These are phyloP conservation scores for Capsella rubella DNA, from an alignment of 441 rosid species.

Conservation along the genomic window DNA sequence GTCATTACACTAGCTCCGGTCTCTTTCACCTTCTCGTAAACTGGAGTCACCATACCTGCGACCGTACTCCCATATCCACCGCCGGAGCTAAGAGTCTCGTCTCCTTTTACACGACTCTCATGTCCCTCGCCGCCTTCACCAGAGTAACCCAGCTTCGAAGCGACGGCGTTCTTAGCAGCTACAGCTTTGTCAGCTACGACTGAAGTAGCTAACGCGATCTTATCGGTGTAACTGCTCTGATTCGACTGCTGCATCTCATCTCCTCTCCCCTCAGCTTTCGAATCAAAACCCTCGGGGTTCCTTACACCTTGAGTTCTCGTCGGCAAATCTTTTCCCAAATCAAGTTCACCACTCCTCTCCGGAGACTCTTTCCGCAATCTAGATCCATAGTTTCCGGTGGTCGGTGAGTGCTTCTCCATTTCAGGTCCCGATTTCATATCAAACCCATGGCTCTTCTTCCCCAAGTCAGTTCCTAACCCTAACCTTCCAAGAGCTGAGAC, in stretches of 20 bases:
- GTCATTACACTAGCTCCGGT: conserved; percentile 52
- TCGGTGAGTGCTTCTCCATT: conserved; percentile 2
- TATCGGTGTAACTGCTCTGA: conserved; percentile 57
- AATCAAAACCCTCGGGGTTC: not conserved
- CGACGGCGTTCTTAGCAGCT: conserved; percentile 53
- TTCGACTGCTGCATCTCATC: conserved; percentile 28
- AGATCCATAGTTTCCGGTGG: conserved; percentile 10
- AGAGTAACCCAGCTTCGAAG: conserved; percentile 63
- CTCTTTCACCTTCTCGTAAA: conserved; percentile 55
- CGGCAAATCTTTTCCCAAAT: conserved; percentile 8
- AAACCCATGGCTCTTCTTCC: conserved; percentile 25
- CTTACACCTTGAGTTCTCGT: not conserved
- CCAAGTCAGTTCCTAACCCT: conserved; percentile 25
- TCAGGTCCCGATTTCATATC: not conserved
- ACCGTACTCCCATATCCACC: conserved; percentile 55
- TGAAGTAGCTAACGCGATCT: conserved; percentile 54
- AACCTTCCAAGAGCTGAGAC: conserved; percentile 49
- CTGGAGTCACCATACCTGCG: conserved; percentile 51
- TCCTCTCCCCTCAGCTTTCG: conserved; percentile 5
- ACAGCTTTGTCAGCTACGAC: conserved; percentile 56
- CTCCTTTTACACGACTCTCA: conserved; percentile 10
- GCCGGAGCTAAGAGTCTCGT: conserved; percentile 39
- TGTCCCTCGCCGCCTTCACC: conserved; percentile 28
- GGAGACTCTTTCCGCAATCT: not conserved
- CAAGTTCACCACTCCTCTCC: conserved; percentile 16